These are phyloP conservation scores for Penicillium capsulatum DNA, from an alignment of 2,329 filamentous ascomycete genomes.

Conservation along the genomic window DNA sequence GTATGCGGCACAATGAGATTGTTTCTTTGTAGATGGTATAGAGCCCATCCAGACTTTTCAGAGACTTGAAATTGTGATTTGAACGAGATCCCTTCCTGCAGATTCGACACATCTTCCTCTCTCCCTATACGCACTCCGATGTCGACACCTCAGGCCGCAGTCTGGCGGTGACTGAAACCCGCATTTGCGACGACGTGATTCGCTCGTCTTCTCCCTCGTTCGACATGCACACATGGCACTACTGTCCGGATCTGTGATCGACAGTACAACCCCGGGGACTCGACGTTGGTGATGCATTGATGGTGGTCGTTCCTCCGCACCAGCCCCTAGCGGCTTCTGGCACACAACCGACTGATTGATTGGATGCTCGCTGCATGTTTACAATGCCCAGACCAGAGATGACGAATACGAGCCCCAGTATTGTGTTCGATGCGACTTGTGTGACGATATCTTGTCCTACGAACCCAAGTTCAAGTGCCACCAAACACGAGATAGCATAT, in stretches of 20 bases:
- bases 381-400: not conserved
- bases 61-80: no score
- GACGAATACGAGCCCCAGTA: slow-evolving; percentile 3
- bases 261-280: no score
- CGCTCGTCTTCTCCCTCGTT: not conserved
- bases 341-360: not conserved
- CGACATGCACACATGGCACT: not conserved
- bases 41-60: no score
- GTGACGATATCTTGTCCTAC: no score
- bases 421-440: slow-evolving; percentile 1
- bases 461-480: not conserved
- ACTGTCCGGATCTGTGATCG: not conserved
- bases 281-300: no score
- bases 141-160: slow-evolving; percentile 9
- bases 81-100: no score
- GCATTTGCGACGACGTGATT: not conserved
- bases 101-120: no score
- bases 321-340: slow-evolving; percentile 1
- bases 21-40: no score
- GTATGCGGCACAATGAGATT: no score
- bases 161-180: slow-evolving; percentile 7
- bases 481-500: not conserved
- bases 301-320: not conserved
- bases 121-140: no score
- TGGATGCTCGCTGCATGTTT: slow-evolving; percentile 3